Conservation (phyloP, 108 stramenopile species). For the Nitzschia palea region DNA sequence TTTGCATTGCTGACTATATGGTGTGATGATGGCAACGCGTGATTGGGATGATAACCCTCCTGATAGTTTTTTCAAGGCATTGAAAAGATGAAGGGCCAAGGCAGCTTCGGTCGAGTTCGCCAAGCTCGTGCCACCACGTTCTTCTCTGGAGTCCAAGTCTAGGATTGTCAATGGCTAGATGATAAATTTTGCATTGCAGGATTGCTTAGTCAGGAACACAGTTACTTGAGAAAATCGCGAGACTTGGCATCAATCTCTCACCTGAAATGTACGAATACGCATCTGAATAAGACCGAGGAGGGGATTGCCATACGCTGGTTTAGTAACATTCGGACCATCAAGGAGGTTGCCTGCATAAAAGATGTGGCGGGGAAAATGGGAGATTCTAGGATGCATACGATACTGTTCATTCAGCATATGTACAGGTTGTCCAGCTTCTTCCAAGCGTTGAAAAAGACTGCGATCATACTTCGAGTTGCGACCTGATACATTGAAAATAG, state of each 20-base stretch:
- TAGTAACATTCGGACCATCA: conserved; percentile 82
- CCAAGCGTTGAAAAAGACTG: conserved; percentile 95
- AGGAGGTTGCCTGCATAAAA: conserved; percentile 84
- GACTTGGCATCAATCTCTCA: conserved; percentile 14
- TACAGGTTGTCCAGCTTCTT: conserved; percentile 89
- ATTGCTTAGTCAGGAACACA: background rate
- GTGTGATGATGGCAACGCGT: conserved; percentile 86
- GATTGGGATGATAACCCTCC: conserved; percentile 49
- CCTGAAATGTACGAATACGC: conserved; percentile 50
- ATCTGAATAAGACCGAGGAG: conserved; percentile 46
- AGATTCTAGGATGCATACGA: conserved; percentile 91
- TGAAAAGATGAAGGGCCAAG: conserved; percentile 71
- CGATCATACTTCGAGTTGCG: conserved; percentile 86
- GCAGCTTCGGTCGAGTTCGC: conserved; percentile 76
- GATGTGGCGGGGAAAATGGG: conserved; percentile 83
- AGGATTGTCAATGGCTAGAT: conserved; percentile 75
- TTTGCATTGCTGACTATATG: conserved; percentile 88
- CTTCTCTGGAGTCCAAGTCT: conserved; percentile 82
- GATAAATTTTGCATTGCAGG: no score
- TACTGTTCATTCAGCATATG: conserved; percentile 97
- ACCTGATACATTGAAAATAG: conserved; percentile 89
- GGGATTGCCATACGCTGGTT: conserved; percentile 69
- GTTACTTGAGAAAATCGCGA: background rate
- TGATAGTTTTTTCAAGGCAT: conserved; percentile 45
- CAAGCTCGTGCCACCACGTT: conserved; percentile 82